A percentile compares a stretch with the other conserved stretches of the same genome.
These are phyloP conservation scores for Solanum hybrid DNA, from an alignment of 305 asterid species.

Conservation along the genomic window DNA sequence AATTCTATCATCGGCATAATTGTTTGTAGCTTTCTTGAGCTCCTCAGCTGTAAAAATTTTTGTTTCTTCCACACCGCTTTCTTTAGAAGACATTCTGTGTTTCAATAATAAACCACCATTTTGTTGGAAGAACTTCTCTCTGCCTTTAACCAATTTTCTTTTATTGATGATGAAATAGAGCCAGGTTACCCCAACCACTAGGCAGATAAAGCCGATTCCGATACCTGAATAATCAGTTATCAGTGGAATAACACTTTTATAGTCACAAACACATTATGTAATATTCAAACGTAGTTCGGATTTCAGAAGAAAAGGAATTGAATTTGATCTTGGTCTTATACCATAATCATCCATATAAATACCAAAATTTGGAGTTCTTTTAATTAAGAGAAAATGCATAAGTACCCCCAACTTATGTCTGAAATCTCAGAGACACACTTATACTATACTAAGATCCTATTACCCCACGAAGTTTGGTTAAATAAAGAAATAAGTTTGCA, in stretches of 20 bases:
- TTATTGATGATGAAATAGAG: neutral
- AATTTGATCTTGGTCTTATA: neutral
- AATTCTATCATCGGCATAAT: neutral
- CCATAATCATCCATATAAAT: neutral
- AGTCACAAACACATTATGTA: neutral
- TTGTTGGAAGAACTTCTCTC: neutral
- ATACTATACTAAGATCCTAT: too few species aligned
- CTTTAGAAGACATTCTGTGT: neutral
- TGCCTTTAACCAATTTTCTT: neutral
- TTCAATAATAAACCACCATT: neutral
- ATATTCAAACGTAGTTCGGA: neutral
- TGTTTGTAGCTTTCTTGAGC: neutral
- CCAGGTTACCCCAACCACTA: neutral
- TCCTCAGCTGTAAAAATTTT: neutral
- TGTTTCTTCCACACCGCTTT: neutral
- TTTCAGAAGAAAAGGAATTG: neutral
- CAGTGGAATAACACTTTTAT: neutral
- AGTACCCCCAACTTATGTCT: too few species aligned
- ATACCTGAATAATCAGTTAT: neutral
- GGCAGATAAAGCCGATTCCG: neutral
- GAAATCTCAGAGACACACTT: too few species aligned
- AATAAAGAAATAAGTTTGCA: neutral
- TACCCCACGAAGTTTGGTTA: neutral
- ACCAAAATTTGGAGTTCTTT: neutral
- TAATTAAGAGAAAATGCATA: too few species aligned